Conservation (phyloP, 176 grass and related monocot genomes). For the Stipa capillata region DNA sequence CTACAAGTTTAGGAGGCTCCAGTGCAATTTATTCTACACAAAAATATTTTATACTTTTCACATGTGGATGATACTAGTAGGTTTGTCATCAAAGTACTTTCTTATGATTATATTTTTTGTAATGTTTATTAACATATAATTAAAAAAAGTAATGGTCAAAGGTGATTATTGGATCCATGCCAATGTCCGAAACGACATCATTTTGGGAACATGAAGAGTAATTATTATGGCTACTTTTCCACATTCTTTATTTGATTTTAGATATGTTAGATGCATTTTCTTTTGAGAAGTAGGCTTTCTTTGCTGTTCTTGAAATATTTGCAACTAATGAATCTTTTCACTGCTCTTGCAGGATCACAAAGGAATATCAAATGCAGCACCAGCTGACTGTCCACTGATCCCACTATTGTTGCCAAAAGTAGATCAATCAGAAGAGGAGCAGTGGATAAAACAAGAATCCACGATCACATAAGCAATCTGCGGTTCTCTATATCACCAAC, state of each 20-base stretch:
- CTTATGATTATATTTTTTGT: neutral
- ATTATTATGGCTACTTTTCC: neutral
- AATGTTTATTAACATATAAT: neutral
- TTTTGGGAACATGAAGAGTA: neutral
- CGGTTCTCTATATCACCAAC: constrained; percentile 92
- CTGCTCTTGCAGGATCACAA: constrained; percentile 62
- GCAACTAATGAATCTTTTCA: constrained; percentile 3
- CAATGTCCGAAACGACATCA: neutral
- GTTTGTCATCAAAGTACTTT: neutral
- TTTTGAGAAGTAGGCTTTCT: neutral
- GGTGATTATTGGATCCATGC: neutral
- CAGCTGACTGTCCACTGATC: constrained; percentile 81
- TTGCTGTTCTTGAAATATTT: constrained; percentile 16
- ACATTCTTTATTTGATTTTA: neutral
- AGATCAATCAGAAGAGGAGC: constrained; percentile 31
- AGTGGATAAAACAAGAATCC: constrained; percentile 69
- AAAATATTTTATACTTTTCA: too few species aligned
- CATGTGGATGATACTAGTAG: neutral
- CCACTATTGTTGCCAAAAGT: constrained; percentile 47
- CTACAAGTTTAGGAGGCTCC: too few species aligned
- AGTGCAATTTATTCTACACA: too few species aligned
- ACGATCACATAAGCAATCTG: constrained; percentile 86
- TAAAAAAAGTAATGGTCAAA: neutral
- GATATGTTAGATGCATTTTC: neutral
- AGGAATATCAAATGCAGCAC: constrained; percentile 99